These are phyloP conservation scores for Cladophialophora yegresii DNA, from an alignment of 2,329 filamentous ascomycete genomes.

Conservation along the genomic window DNA sequence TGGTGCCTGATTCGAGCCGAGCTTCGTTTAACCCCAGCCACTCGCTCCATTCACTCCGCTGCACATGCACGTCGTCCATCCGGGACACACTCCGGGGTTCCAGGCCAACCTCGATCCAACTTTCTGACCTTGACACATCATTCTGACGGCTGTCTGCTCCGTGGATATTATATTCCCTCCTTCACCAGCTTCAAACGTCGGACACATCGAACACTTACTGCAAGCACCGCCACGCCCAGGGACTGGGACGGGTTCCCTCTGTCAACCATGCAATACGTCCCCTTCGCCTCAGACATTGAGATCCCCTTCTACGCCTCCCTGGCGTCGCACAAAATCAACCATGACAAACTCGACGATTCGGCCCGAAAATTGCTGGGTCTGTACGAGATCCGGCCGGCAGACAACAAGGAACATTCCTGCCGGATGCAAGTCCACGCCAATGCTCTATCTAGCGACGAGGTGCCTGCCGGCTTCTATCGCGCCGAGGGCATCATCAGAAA, in stretches of 20 bases:
- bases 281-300: conserved; percentile 92
- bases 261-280: conserved; percentile 70
- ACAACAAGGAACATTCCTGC: conserved; percentile 73
- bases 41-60: background rate
- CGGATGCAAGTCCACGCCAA: conserved; percentile 89
- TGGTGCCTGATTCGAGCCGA: background rate
- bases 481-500: conserved; percentile 95
- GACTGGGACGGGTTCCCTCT: background rate
- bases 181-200: background rate
- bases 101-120: background rate
- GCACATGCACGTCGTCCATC: background rate
- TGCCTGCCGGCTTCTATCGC: conserved; percentile 70
- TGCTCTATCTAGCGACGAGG: conserved; percentile 79
- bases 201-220: background rate
- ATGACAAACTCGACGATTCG: conserved; percentile 95
- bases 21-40: background rate
- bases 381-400: conserved; percentile 77
- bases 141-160: background rate
- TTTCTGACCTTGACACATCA: background rate
- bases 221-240: background rate
- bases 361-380: conserved; percentile 81
- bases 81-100: background rate
- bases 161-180: background rate
- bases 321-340: conserved; percentile 91
- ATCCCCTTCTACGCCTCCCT: conserved; percentile 91